phyloP scores from a whole-genome alignment of 805 yeast species.

The Candida qinlingensis region DNA sequence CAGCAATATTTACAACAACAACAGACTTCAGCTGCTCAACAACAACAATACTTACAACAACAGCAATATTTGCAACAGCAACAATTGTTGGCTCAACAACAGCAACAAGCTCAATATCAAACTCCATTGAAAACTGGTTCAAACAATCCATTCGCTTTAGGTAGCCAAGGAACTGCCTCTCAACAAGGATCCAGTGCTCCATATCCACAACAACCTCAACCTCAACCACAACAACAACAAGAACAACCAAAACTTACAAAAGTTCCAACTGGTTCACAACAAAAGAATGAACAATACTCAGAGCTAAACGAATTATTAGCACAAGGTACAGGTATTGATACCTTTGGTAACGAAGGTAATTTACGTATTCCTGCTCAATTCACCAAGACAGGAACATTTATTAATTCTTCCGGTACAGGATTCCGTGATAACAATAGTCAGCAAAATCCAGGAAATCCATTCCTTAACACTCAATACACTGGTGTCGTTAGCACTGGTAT shows the following conservation, averaged over 20 bases:
- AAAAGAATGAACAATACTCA: slow-evolving; percentile 52
- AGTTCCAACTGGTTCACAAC: slow-evolving; percentile 48
- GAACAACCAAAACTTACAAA: slow-evolving; percentile 33
- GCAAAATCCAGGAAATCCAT: slow-evolving; percentile 32
- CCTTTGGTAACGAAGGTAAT: slow-evolving; percentile 85
- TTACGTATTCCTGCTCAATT: slow-evolving; percentile 89
- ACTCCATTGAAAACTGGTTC: slow-evolving; percentile 63
- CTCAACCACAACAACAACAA: slow-evolving; percentile 24
- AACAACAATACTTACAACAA: slow-evolving; percentile 24
- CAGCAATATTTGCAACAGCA: slow-evolving; percentile 34
- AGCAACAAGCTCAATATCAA: slow-evolving; percentile 29
- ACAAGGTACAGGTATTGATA: slow-evolving; percentile 87
- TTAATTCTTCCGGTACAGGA: slow-evolving; percentile 88
- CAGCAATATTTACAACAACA: slow-evolving; percentile 31
- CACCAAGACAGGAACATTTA: slow-evolving; percentile 73
- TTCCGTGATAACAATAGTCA: slow-evolving; percentile 27
- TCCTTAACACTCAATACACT: slow-evolving; percentile 60
- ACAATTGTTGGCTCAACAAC: slow-evolving; percentile 31
- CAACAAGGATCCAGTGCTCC: slow-evolving; percentile 16
- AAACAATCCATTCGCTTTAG: slow-evolving; percentile 72
- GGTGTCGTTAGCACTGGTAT: slow-evolving; percentile 63
- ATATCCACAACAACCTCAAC: slow-evolving; percentile 23
- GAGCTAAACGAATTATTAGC: slow-evolving; percentile 77
- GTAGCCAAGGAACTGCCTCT: slow-evolving; percentile 10
- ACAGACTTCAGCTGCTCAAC: slow-evolving; percentile 15